phyloP scores from a whole-genome alignment of 352 stramenopile species.

The Phytophthora tentaculata region DNA sequence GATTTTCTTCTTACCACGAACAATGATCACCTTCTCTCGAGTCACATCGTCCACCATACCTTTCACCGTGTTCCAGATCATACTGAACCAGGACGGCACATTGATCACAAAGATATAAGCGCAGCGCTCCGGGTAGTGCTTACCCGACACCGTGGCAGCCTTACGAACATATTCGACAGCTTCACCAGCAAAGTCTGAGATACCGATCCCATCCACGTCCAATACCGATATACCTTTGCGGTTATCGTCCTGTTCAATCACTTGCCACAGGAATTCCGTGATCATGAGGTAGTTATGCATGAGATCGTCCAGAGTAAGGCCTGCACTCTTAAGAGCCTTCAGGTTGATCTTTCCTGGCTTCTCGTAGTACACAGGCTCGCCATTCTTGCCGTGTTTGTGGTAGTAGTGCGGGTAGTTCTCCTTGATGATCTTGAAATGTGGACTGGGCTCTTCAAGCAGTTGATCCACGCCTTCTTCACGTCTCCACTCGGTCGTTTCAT shows the following conservation, averaged over 20 bases:
- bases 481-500: constrained; percentile 81
- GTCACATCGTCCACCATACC: constrained; percentile 93
- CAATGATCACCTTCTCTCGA: constrained; percentile 93
- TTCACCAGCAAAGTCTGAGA: constrained; percentile 88
- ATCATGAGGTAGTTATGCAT: constrained; percentile 90
- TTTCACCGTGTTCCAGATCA: constrained; percentile 93
- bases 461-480: constrained; percentile 79
- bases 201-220: constrained; percentile 84
- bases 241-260: constrained; percentile 86
- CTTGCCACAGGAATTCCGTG: constrained; percentile 87
- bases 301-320: constrained; percentile 77
- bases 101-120: constrained; percentile 96
- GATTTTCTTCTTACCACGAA: constrained; percentile 86
- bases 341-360: constrained; percentile 89
- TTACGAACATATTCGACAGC: constrained; percentile 88
- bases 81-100: constrained; percentile 94
- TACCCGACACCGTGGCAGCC: constrained; percentile 77
- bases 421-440: constrained; percentile 89
- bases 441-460: constrained; percentile 72
- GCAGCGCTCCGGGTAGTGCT: constrained; percentile 93
- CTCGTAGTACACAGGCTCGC: constrained; percentile 89
- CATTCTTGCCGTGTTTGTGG: constrained; percentile 83
- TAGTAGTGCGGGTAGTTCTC: constrained; percentile 93
- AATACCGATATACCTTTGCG: constrained; percentile 87
- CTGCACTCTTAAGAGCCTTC: constrained; percentile 81